Evolutionary conservation across 225 moss, liverwort and hornwort species (phyloP), one percentile per base, ranked within the genome.

Genomic region (Physcomitrium patens): DNA sequence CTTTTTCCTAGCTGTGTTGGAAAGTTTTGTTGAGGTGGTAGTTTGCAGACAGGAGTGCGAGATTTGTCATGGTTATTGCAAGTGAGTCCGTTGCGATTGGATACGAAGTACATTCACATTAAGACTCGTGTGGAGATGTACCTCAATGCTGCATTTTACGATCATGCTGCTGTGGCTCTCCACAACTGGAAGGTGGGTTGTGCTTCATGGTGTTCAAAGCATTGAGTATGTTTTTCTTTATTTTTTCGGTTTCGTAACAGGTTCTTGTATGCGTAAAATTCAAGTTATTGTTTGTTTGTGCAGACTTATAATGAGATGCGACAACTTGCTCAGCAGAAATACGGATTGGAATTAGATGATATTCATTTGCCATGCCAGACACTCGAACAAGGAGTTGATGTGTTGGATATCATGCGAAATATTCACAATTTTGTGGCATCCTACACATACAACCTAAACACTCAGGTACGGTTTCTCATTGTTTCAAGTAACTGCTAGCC

Each of bases 271-370:
- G 67, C 15, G n/a, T 56, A 13, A 60, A 47, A 48, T 65, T 22
- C 9, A 45, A 46, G 14, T 44, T 54, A 74, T 73, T n/a, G 49
- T 10, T 61, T 23, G 11, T 49, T 58, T 74, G 62, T 76, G 50
- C 84, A 96, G 99, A 99, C 94, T 16, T 99, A 95, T 66, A 93
- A 87, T 73, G 93, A 95, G 70, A 99, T 99, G 99, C 86, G 95
- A 63, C 93, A 99, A 81, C 78, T 99, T 48, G 95, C 95, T 71
- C 95, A 93, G 78, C 91, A 90, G 76, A 99, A 99, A 65, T 95
- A 95, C 69, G 87, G 88, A 18, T 79, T 95, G 69, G 89, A 95
- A 80, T 80, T 99, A 52, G 90, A 92, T 58, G 90, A 93, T 51
- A 93, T 99, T 65, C 95, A 89, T 78, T 82, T 99, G 69, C 99